Evolutionary conservation across 1,139 yeast species (phyloP).

Genomic region (Saccharomycopsis hybrid): DNA sequence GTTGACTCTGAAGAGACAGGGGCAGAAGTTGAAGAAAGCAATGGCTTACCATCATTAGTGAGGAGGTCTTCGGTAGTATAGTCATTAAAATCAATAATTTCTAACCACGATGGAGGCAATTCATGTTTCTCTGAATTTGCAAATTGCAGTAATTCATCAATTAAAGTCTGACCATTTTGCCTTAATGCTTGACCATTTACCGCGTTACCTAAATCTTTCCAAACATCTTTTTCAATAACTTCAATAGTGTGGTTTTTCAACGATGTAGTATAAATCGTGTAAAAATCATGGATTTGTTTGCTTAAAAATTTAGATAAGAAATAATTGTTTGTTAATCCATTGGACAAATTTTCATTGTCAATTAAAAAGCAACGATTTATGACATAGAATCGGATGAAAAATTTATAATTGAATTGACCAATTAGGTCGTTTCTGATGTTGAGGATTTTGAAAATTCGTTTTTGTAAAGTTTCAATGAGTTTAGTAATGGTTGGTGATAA

Average conservation of each 20-base stretch:
- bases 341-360: constrained; percentile 68
- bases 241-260: constrained; percentile 31
- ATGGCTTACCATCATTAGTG: not conserved
- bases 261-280: constrained; percentile 19
- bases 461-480: constrained; percentile 68
- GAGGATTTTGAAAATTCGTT: constrained; percentile 70
- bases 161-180: constrained; percentile 25
- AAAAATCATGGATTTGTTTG: constrained; percentile 16
- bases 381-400: constrained; percentile 61
- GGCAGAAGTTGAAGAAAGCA: not conserved
- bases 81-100: constrained; percentile 9
- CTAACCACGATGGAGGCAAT: constrained; percentile 16
- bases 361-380: constrained; percentile 63
- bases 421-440: constrained; percentile 72
- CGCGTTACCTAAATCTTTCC: constrained; percentile 54
- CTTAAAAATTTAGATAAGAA: constrained; percentile 15
- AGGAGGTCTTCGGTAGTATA: constrained; percentile 3
- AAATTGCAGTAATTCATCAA: constrained; percentile 24
- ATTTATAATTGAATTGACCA: constrained; percentile 36
- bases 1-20: no score
- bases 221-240: constrained; percentile 57
- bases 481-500: constrained; percentile 47
- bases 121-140: not conserved
- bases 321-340: constrained; percentile 5
- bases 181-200: constrained; percentile 36